Percentiles rank a stretch among this genome's conserved stretches.
Evolutionary conservation across 306 rosid genomes (phyloP).

Genomic region (Quercus berberidifolia): DNA sequence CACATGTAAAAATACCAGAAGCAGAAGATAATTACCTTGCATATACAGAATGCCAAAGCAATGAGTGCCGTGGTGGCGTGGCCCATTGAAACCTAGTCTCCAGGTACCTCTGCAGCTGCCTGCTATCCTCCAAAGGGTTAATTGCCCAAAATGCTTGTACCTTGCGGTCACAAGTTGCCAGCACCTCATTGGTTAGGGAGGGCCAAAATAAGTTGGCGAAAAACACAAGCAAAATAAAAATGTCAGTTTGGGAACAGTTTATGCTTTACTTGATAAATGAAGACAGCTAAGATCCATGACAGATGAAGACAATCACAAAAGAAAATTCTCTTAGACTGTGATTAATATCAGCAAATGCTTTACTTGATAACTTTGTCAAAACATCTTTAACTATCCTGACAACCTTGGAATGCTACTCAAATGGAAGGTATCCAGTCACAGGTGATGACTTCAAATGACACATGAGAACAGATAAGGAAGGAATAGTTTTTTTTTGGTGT

Average conservation of each 20-base stretch:
- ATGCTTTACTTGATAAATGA: no score
- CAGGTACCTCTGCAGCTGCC: constrained; percentile 86
- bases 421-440: not conserved
- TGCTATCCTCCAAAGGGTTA: constrained; percentile 89
- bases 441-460: not conserved
- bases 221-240: no score
- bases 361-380: not conserved
- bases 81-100: constrained; percentile 96
- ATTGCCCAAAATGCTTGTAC: constrained; percentile 92
- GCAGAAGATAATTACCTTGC: constrained; percentile 49
- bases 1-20: not conserved
- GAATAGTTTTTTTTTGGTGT: no score
- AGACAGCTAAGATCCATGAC: no score
- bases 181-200: constrained; percentile 13
- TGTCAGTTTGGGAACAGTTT: no score
- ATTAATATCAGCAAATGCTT: no score
- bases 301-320: no score
- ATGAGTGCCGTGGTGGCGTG: constrained; percentile 52
- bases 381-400: not conserved
- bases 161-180: constrained; percentile 37
- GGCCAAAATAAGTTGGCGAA: no score
- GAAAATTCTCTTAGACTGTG: no score
- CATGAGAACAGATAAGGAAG: no score
- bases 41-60: constrained; percentile 95
- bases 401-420: not conserved